Evolutionary conservation across 108 stramenopile genomes (phyloP).

Genomic region (Skeletonema costatum): DNA sequence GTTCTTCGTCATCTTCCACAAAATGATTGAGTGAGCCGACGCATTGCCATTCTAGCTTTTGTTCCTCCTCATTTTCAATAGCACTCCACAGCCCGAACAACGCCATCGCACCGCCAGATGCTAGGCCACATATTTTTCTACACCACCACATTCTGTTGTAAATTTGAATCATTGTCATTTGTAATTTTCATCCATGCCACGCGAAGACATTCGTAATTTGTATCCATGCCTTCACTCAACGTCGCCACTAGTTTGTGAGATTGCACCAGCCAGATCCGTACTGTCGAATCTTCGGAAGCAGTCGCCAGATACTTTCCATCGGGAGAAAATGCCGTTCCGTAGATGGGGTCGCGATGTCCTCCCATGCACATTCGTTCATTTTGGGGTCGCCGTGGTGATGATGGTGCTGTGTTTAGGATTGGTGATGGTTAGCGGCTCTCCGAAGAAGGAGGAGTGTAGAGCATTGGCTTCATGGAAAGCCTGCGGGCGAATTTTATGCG

Average conservation of each 20-base stretch:
- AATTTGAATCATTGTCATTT: background rate
- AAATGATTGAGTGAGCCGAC: slow-evolving; percentile 43
- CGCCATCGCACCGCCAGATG: slow-evolving; percentile 56
- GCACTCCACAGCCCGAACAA: slow-evolving; percentile 47
- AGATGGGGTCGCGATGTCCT: slow-evolving; percentile 77
- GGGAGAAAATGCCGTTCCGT: slow-evolving; percentile 67
- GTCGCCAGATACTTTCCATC: slow-evolving; percentile 76
- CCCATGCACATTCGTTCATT: slow-evolving; percentile 70
- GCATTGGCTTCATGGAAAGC: slow-evolving; percentile 32
- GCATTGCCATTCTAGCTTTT: slow-evolving; percentile 33
- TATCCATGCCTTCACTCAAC: slow-evolving; percentile 54
- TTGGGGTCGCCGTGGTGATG: slow-evolving; percentile 7
- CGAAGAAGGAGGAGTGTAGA: slow-evolving; percentile 40
- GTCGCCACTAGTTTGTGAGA: slow-evolving; percentile 57
- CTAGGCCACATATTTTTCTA: slow-evolving; percentile 44
- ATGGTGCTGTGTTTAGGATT: background rate
- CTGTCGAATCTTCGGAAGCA: slow-evolving; percentile 81
- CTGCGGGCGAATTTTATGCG: slow-evolving; percentile 12
- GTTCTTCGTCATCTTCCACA: slow-evolving; percentile 41
- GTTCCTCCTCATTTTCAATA: background rate
- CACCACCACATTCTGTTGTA: background rate
- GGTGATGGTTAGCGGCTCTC: slow-evolving; percentile 6
- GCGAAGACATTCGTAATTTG: slow-evolving; percentile 75
- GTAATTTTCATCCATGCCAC: slow-evolving; percentile 70
- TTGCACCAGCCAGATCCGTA: slow-evolving; percentile 67